phyloP scores from a whole-genome alignment of 257 asterid species.

The Salvia miltiorrhiza region DNA sequence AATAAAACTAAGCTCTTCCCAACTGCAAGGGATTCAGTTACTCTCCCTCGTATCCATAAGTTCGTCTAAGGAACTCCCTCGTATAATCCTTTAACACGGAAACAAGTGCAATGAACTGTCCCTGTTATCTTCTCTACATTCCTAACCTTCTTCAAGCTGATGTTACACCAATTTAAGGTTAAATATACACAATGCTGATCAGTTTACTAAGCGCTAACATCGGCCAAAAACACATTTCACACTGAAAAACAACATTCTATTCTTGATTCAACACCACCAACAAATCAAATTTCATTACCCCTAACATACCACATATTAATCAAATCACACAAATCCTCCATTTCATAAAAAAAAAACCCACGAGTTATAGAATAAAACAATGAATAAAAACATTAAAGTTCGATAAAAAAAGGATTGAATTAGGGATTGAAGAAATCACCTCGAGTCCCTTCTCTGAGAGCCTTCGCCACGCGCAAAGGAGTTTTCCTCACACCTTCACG shows the following conservation, averaged over 20 bases:
- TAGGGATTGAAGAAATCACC: conserved; percentile 32
- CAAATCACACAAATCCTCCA: background rate
- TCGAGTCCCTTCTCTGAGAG: conserved; percentile 76
- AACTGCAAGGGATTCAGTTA: background rate
- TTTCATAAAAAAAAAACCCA: background rate
- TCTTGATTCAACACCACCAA: background rate
- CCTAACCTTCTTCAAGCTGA: background rate
- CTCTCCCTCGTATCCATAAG: background rate
- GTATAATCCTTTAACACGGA: background rate
- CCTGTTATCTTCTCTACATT: background rate
- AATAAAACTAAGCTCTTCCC: background rate
- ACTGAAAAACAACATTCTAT: background rate
- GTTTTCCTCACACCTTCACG: conserved; percentile 80
- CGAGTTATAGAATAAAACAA: too few relatives aligned
- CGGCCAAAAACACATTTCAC: background rate
- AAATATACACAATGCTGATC: background rate
- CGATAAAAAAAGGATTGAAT: too few relatives aligned
- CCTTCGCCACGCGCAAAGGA: conserved; percentile 92
- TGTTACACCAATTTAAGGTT: background rate
- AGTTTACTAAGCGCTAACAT: too few relatives aligned
- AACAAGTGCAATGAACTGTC: background rate
- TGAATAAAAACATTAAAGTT: too few relatives aligned
- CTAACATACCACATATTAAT: background rate
- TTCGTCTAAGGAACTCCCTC: background rate
- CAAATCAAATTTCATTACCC: background rate